Evolutionary conservation across 2,329 filamentous ascomycete genomes (phyloP), one percentile per base, ranked within the genome.

Genomic region (Pseudogymnoascus sp.): DNA sequence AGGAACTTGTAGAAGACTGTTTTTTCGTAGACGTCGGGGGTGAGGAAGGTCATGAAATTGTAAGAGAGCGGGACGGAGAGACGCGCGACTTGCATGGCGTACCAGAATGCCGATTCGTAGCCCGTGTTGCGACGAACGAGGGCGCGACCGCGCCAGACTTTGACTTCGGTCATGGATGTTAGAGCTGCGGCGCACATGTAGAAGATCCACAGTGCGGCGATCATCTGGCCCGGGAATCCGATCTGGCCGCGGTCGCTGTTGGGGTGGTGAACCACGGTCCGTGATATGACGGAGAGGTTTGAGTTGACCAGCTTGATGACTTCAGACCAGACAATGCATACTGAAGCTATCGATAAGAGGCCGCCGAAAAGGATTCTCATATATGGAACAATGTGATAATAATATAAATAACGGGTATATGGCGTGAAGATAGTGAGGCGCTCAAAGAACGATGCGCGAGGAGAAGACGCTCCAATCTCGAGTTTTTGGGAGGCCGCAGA

Each of bases 131-230:
- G 87, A 63, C 85, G 86, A 55, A 97, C 93, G 5, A 99, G 80
- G 0, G 94, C 93, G 35, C 94, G 86, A 58, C 95, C 94, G 62
- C 94, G 89, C 94, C 94, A 99, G n/a, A 97, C 92, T 71, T 94
- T 95, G 69, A 96, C 90, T 72, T 96, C 91, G 12, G 88, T 91
- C 70, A 99, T 87, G 6, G 92, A 92, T 62, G 86, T 89, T 59
- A 97, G 83, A 4, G 94, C 91, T 55, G 92, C 92, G 12, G 89
- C 81, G 73, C 90, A 96, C 94, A 99, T 99, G 78, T 99, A 99
- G 62, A 92, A 80, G 64, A 99, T 87, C 94, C 94, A 99, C 12
- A 85, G 78, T 1, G 91, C 87, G 0, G 93, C 89, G 58, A 93
- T 87, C 48, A 92, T 74, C 73, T 99, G 94, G 4, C 92, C 91